Evolutionary conservation across 805 yeast species (phyloP).

Genomic region (Ogataea degrootiae): DNA sequence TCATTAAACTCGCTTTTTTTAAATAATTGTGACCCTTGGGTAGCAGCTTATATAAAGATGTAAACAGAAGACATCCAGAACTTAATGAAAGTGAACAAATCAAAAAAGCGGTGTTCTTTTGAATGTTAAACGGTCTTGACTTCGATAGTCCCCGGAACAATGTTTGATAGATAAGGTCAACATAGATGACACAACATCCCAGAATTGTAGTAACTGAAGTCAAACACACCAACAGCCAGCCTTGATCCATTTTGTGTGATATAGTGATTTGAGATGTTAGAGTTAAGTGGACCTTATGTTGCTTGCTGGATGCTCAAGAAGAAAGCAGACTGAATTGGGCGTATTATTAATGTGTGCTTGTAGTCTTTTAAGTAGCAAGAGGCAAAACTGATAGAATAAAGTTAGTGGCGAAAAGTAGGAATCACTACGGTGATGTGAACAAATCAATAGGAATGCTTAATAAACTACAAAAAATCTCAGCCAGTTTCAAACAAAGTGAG

Average conservation of each 20-base stretch:
- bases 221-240: conserved; percentile 61
- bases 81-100: conserved; percentile 72
- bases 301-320: too few relatives aligned
- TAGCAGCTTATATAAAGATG: conserved; percentile 71
- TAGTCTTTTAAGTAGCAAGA: too few relatives aligned
- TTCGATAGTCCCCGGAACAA: conserved; percentile 39
- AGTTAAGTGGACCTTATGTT: too few relatives aligned
- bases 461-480: too few relatives aligned
- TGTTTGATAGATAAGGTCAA: conserved; percentile 48
- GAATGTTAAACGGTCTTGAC: conserved; percentile 45
- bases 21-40: conserved; percentile 60
- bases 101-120: conserved; percentile 58
- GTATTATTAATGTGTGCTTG: too few relatives aligned
- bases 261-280: too few relatives aligned
- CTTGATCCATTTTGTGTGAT: conserved; percentile 30
- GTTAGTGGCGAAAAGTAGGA: too few relatives aligned
- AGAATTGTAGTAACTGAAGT: conserved; percentile 66
- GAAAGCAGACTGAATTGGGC: too few relatives aligned
- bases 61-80: conserved; percentile 77
- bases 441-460: too few relatives aligned
- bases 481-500: too few relatives aligned
- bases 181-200: conserved; percentile 65
- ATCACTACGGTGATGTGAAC: too few relatives aligned
- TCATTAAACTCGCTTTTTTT: conserved; percentile 21
- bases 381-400: too few relatives aligned